A percentile compares a stretch with the other conserved stretches of the same genome.
Conservation (phyloP, 345 rosid species). For the Syzygium grande region DNA sequence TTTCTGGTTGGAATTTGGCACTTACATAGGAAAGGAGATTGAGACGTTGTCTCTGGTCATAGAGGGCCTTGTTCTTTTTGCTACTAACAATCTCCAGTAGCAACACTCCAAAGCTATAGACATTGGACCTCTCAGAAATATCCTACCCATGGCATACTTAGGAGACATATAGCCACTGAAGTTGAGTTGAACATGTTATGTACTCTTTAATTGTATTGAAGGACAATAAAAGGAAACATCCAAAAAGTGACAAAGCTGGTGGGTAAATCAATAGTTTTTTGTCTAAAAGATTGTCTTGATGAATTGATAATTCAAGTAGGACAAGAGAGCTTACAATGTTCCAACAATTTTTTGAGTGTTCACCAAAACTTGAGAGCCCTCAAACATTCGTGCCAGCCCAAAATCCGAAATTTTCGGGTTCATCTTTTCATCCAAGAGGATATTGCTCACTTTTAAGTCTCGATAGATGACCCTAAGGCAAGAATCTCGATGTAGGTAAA, state of each 20-base stretch:
- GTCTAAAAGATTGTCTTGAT: neutral
- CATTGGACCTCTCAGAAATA: neutral
- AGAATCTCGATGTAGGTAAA: slow-evolving; percentile 28
- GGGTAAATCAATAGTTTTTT: neutral
- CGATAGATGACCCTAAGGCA: slow-evolving; percentile 23
- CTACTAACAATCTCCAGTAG: slow-evolving; percentile 11
- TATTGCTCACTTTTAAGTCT: slow-evolving; percentile 25
- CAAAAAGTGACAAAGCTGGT: neutral
- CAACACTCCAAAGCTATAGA: slow-evolving; percentile 11
- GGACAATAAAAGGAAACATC: neutral
- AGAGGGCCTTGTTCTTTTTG: neutral
- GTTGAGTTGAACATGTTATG: neutral
- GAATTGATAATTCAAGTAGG: neutral
- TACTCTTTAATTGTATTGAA: neutral
- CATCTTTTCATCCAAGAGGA: slow-evolving; percentile 20
- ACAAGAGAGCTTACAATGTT: slow-evolving; percentile 4
- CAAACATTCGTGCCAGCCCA: slow-evolving; percentile 21
- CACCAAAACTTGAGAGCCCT: neutral
- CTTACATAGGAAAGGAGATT: slow-evolving; percentile 6
- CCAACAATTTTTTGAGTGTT: slow-evolving; percentile 20
- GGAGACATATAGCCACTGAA: slow-evolving; percentile 13
- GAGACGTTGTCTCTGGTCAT: neutral
- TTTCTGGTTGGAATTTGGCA: neutral
- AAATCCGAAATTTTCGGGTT: slow-evolving; percentile 33
- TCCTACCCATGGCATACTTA: slow-evolving; percentile 3